Evolutionary conservation across 805 yeast species (phyloP), one percentile per base, ranked within the genome.

Genomic region (Saccharomycopsis fodiens): DNA sequence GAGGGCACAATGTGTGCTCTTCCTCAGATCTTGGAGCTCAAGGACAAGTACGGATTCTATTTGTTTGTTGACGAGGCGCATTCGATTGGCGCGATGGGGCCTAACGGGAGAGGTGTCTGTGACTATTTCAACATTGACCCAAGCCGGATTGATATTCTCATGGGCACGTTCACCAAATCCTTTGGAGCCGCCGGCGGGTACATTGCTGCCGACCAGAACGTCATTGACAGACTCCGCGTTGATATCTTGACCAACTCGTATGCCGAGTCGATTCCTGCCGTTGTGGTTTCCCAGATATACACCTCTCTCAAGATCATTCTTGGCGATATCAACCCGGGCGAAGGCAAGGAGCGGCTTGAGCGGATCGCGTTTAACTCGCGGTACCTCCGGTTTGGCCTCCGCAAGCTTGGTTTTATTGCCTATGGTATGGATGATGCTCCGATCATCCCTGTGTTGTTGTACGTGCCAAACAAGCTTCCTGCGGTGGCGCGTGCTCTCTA

Each of bases 121-220:
- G 97, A 93, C 59, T 85, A 86, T 66, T 93, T 85, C 62, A 82
- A 82, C 45, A 76, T 93, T 41, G 74, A 79, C 53, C 91, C 97
- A 35, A 61, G 66, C 10, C 76, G 76, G 37, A 70, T 93, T 47
- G 99, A 93, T 65, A 68, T 93, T 52, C 66, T 93, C 54, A 93
- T 93, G 99, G 99, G 99, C 42, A 93, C 99, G 5, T 76, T 93
- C 47, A 94, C 98, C 43, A 93, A 93, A 66, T 86, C 96, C 1
- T 93, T 93, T 63, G 98, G 99, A 61, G 97, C 98, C 15, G 87
- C 97, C 35, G 99, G 99, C 59, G 99, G 98, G 39, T 93, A 93
- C 61, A 69, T 93, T 52, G 91, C 96, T n/a, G 94, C 83, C 39
- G 72, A 72, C 52, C 73, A 78, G 58, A 66, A 64, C 40, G 65